Evolutionary conservation across 345 rosid genomes (phyloP).

Genomic region (Heritiera littoralis): DNA sequence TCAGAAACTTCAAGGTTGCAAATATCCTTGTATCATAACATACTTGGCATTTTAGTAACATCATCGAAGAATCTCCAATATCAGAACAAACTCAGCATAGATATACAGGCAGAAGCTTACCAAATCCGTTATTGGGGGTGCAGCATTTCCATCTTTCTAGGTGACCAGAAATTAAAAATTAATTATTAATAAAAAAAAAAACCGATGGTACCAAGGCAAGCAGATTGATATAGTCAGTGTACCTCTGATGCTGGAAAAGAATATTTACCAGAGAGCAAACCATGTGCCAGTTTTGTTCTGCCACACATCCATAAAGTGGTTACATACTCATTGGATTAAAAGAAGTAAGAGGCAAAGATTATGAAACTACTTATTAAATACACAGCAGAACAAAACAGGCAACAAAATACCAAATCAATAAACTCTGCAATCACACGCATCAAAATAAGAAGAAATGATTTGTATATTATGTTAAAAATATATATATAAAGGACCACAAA

Average conservation of each 20-base stretch:
- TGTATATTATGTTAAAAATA: neutral
- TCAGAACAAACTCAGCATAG: neutral
- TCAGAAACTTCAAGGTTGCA: neutral
- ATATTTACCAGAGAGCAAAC: constrained; percentile 89
- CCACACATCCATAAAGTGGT: constrained; percentile 34
- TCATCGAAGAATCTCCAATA: neutral
- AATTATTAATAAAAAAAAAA: constrained; percentile 10
- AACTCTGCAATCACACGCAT: neutral
- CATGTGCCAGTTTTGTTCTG: constrained; percentile 98
- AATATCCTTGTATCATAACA: neutral
- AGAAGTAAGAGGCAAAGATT: neutral
- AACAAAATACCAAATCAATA: neutral
- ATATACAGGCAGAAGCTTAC: constrained; percentile 41
- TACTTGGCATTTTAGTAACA: neutral
- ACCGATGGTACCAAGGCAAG: constrained; percentile 8
- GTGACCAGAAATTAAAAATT: constrained; percentile 23
- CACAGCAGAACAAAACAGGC: neutral
- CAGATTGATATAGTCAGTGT: constrained; percentile 18
- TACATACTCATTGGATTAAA: constrained; percentile 18
- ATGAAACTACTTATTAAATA: neutral
- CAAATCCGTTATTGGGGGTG: constrained; percentile 32
- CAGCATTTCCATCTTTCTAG: constrained; percentile 50
- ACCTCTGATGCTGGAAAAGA: constrained; percentile 77
- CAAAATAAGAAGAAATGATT: neutral
- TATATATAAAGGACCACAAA: neutral